phyloP scores from a whole-genome alignment of 2,329 filamentous ascomycete genomes.

The Cladosporium sp. region DNA sequence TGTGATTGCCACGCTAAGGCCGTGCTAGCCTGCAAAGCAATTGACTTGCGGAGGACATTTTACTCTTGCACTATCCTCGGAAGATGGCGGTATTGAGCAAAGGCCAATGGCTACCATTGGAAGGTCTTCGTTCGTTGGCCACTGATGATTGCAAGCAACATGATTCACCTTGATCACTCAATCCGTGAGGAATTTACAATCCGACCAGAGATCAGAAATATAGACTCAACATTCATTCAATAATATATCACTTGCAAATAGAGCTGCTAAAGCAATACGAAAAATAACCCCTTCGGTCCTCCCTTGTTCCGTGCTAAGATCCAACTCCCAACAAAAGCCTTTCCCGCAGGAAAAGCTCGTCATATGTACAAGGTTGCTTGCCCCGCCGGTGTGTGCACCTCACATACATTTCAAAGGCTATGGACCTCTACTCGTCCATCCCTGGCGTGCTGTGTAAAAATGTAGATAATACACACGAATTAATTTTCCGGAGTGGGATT shows the following conservation, averaged over 20 bases:
- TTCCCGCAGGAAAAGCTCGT: neutral
- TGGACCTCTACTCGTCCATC: neutral
- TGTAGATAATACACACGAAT: neutral
- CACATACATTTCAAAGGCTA: neutral
- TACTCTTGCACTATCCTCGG: too few species aligned
- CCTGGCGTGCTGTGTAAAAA: conserved; percentile 5
- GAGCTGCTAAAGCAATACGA: conserved; percentile 16
- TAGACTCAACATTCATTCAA: conserved; percentile 13
- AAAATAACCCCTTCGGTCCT: conserved; percentile 10
- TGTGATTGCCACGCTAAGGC: neutral
- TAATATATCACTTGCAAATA: conserved; percentile 7
- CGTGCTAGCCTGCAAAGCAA: neutral
- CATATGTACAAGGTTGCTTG: conserved; percentile 18
- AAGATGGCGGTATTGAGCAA: too few species aligned
- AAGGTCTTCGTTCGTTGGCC: too few species aligned
- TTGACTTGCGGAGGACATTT: neutral
- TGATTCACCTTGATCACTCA: neutral
- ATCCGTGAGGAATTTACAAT: neutral
- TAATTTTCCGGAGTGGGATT: neutral
- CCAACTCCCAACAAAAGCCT: conserved; percentile 1
- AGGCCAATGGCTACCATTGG: too few species aligned
- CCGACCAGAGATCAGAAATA: neutral
- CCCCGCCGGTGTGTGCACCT: conserved; percentile 3
- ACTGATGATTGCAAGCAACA: neutral
- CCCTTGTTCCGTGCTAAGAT: conserved; percentile 5